Percentiles rank a stretch among this genome's conserved stretches.
Conservation (phyloP, 345 rosid species). For the Aquilaria yunnanensis region DNA sequence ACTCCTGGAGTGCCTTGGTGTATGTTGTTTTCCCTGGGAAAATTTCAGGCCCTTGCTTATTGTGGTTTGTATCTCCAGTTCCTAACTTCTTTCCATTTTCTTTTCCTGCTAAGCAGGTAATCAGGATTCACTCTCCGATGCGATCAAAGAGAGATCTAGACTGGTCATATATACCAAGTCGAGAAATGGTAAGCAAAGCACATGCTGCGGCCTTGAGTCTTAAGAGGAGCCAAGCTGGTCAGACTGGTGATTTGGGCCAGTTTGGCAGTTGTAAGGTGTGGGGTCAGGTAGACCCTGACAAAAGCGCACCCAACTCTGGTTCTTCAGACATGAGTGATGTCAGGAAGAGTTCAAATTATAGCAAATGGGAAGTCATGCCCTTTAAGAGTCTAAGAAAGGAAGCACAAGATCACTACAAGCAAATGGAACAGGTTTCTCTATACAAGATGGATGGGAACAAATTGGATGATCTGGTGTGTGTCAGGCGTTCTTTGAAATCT, state of each 20-base stretch:
- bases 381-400: slow-evolving; percentile 79
- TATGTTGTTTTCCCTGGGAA: slow-evolving; percentile 17
- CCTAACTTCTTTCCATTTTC: slow-evolving; percentile 7
- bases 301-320: slow-evolving; percentile 63
- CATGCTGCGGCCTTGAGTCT: slow-evolving; percentile 73
- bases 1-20: slow-evolving; percentile 96
- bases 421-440: slow-evolving; percentile 74
- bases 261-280: slow-evolving; percentile 93
- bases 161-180: slow-evolving; percentile 85
- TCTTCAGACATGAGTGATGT: slow-evolving; percentile 72
- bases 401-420: slow-evolving; percentile 64
- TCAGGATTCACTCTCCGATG: slow-evolving; percentile 95
- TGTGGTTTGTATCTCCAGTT: background rate
- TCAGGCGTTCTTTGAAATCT: slow-evolving; percentile 42
- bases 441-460: slow-evolving; percentile 98
- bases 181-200: slow-evolving; percentile 65
- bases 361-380: slow-evolving; percentile 87
- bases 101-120: slow-evolving; percentile 41
- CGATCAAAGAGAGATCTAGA: slow-evolving; percentile 66
- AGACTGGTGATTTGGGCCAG: slow-evolving; percentile 40
- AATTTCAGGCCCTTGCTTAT: slow-evolving; percentile 5
- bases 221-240: slow-evolving; percentile 43
- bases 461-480: slow-evolving; percentile 91
- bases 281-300: slow-evolving; percentile 53
- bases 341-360: slow-evolving; percentile 73